Evolutionary conservation across 495 filamentous ascomycete species (phyloP), one percentile per base, ranked within the genome.

Genomic region (Daldinia caldariorum): DNA sequence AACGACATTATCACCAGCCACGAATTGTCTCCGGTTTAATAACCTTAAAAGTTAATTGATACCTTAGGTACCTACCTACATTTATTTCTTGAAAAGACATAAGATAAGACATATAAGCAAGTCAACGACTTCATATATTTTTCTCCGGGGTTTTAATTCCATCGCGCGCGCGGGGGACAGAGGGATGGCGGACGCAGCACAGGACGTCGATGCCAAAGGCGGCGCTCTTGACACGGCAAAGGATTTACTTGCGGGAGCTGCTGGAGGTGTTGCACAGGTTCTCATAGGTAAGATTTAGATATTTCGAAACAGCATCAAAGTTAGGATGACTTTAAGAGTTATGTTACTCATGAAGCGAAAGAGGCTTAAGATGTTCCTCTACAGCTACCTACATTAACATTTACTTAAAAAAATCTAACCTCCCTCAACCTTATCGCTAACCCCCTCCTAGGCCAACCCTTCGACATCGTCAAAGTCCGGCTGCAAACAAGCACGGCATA

Each of bases 381-480:
- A 26, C 3, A 26, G 1, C n/a, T n/a, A n/a, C 26, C 26, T 20
- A 43, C 8, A 45, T 18, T 6, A 20, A 45, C 0, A 20, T 8
- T 45, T 16, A 8, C 41, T 45, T 45, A 1, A 35, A 10, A 18
- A 45, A 18, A 45, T 5, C 38, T n/a, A n/a, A 50, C 16, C 16
- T 22, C 47, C 47, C 16, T 22, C 2, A 10, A 6, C 14, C 53
- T 7, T 20, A n/a, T 18, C 53, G 43, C 64, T 50, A 41, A 55
- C 60, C 12, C 9, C n/a, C 32, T 38, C 18, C 59, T 76, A 97
- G 94, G 94, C 75, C 94, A 98, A 84, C 94, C 94, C 57, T 97
- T 98, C 80, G 95, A 99, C 84, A 99, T 99, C 55, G 91, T 99
- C 78, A 99, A 99, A 85, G 96, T 99, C 66, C 91, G 95, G 43